A percentile compares a stretch with the other conserved stretches of the same genome.
phyloP scores from a whole-genome alignment of 306 rosid species.

The Casuarina glauca region DNA sequence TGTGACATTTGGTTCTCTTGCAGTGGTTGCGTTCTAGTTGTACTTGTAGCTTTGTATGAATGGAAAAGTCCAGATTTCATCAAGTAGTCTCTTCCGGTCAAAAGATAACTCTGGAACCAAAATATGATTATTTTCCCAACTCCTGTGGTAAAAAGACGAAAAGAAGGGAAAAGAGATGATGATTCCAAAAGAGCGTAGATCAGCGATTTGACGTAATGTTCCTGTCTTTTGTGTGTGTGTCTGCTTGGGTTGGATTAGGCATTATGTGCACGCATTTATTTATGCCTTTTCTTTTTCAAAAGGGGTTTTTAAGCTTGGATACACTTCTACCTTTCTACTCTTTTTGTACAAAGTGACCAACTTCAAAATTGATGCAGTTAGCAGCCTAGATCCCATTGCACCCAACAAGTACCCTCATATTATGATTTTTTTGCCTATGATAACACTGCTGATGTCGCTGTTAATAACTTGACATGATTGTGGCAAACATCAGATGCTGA shows the following conservation, averaged over 20 bases:
- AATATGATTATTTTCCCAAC: background rate
- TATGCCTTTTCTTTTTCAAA: no score
- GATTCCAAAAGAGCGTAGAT: background rate
- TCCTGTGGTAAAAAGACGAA: background rate
- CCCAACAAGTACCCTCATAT: background rate
- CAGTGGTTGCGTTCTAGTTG: background rate
- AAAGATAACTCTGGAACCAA: background rate
- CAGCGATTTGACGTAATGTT: background rate
- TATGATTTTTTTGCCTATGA: background rate
- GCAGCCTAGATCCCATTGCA: background rate
- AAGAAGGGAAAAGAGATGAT: background rate
- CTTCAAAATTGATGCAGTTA: background rate
- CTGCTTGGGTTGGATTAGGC: no score
- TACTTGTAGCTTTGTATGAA: background rate
- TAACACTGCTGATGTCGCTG: background rate
- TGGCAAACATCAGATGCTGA: background rate
- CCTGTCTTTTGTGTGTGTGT: no score
- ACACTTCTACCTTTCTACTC: background rate
- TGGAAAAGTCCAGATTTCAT: background rate
- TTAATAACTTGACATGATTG: background rate
- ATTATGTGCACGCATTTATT: no score
- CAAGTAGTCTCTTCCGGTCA: background rate
- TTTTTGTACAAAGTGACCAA: background rate
- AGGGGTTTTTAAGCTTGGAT: background rate
- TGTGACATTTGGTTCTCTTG: slow-evolving; percentile 22